A percentile compares a stretch with the other conserved stretches of the same genome.
These are phyloP conservation scores for Diplodia scrobiculata DNA, from an alignment of 2,329 filamentous ascomycete species.

Conservation along the genomic window DNA sequence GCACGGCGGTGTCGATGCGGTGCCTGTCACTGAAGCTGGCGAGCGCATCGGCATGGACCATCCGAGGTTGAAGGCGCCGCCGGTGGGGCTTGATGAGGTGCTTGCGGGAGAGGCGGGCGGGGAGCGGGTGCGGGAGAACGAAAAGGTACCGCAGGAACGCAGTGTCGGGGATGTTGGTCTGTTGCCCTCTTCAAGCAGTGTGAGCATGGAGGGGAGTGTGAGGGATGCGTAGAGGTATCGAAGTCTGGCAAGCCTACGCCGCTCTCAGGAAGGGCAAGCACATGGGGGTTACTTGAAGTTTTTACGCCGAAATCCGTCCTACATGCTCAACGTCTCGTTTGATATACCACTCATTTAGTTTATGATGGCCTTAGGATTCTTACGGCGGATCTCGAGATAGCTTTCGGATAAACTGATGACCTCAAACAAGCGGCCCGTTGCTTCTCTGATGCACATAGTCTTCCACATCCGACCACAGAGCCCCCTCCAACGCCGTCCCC, in stretches of 20 bases:
- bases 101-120: background rate
- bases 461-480: background rate
- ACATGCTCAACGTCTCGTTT: background rate
- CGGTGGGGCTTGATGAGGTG: background rate
- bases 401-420: slow-evolving; percentile 40
- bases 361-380: background rate
- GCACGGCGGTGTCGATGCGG: slow-evolving; percentile 12
- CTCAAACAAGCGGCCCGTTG: slow-evolving; percentile 31
- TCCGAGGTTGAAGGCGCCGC: slow-evolving; percentile 5
- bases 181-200: background rate
- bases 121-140: background rate
- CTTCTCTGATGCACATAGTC: slow-evolving; percentile 42
- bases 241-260: no score
- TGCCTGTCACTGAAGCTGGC: slow-evolving; percentile 14
- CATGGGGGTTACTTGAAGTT: no score
- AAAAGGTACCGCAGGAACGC: background rate
- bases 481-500: background rate
- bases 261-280: no score
- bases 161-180: background rate
- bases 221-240: no score
- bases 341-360: background rate
- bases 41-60: slow-evolving; percentile 10
- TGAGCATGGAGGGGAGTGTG: background rate
- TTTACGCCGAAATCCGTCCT: background rate
- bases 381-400: background rate